Evolutionary conservation across 495 filamentous ascomycete species (phyloP), one percentile per base, ranked within the genome.

Genomic region (Aspergillus egyptiacus): DNA sequence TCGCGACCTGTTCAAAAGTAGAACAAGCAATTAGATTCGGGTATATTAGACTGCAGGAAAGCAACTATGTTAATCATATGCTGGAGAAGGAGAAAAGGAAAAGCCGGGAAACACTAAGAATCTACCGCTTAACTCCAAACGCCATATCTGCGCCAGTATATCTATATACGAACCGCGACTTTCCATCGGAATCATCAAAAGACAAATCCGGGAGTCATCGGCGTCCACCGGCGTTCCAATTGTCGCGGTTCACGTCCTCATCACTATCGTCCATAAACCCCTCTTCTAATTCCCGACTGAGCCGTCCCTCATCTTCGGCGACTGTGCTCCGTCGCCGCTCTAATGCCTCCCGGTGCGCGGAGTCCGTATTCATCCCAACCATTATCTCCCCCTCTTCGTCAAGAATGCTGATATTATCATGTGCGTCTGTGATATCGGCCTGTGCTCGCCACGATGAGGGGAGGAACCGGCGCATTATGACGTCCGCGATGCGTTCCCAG

Each of bases 181-280:
- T n/a, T n/a, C n/a, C n/a, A n/a, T n/a, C n/a, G n/a, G n/a, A n/a
- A n/a, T n/a, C n/a, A n/a, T n/a, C n/a, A n/a, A n/a, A 44, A 34
- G n/a, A 45, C 4, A 6, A 36, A 36, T n/a, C n/a, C n/a, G n/a
- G 37, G 1, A 10, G 18, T 51, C 39, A 49, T 5, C 39, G 25
- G 30, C 10, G 38, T 8, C 46, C 41, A 13, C 39, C 18, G 1
- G 18, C 14, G 28, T 28, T 33, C 35, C 25, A 50, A 40, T 47
- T 31, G 11, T 37, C 22, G 10, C 30, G 32, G 22, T 37, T 20
- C 13, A 24, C 35, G 20, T 77, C 75, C n/a, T 88, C 85, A 49
- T 86, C 83, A 62, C 87, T 89, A 60, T 89, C 85, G 68, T 89
- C 85, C 71, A 79, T 82, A 60, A 94, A 94, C 1, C 86, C 88